Evolutionary conservation across 2,329 filamentous ascomycete genomes (phyloP).

Genomic region (Conoideocrella luteorostrata): DNA sequence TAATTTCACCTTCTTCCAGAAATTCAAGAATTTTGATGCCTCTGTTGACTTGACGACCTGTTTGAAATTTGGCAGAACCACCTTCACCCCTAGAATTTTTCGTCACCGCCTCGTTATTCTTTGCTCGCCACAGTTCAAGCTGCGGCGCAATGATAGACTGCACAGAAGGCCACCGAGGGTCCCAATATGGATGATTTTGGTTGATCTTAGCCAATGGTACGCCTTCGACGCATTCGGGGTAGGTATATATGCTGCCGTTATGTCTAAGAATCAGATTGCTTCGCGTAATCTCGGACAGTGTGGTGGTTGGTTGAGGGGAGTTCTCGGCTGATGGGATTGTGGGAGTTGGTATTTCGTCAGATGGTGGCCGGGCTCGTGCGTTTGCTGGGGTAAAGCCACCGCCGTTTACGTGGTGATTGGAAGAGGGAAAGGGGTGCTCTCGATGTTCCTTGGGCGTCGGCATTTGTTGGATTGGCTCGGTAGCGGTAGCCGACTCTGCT

Average conservation of each 20-base stretch:
- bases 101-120: constrained; percentile 32
- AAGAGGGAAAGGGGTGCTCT: constrained; percentile 8
- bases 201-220: constrained; percentile 48
- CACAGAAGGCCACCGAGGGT: constrained; percentile 43
- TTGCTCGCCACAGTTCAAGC: constrained; percentile 42
- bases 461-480: constrained; percentile 20
- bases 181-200: constrained; percentile 48
- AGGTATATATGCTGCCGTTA: constrained; percentile 42
- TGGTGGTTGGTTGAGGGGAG: constrained; percentile 19
- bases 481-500: constrained; percentile 2
- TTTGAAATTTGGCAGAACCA: constrained; percentile 42
- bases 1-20: constrained; percentile 42
- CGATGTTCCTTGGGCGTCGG: constrained; percentile 20
- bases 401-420: no score
- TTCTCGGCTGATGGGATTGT: constrained; percentile 19
- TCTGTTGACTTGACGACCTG: constrained; percentile 50
- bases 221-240: constrained; percentile 45
- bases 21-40: constrained; percentile 48
- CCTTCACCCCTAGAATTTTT: constrained; percentile 24
- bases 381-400: constrained; percentile 28
- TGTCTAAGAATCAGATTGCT: constrained; percentile 39
- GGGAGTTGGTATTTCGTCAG: constrained; percentile 22
- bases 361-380: constrained; percentile 19
- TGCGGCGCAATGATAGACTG: constrained; percentile 35
- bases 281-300: constrained; percentile 34